Evolutionary conservation across 140 eudicot species (phyloP), one percentile per base, ranked within the genome.

Genomic region (Bidens hawaiensis): DNA sequence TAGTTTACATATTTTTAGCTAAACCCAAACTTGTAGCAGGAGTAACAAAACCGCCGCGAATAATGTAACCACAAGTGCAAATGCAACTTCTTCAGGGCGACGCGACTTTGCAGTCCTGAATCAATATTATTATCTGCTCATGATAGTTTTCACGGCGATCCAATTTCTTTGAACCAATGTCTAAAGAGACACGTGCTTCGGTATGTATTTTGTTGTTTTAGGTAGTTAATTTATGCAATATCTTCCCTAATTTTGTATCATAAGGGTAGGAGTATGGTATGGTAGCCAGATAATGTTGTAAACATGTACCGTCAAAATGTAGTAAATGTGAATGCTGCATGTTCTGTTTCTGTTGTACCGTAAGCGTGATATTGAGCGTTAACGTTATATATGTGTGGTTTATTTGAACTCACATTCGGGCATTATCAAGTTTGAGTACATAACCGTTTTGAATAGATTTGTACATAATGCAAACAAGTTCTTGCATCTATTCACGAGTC

Each of bases 21-120:
- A 26, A 48, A 43, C 36, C 62, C 49, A 9, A 15, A 26, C 21
- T 17, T 69, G 68, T 60, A 5, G 24, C 84, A 90, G 97, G 84
- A 55, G 80, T 73, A 86, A 86, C 67, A 79, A 59, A 72, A 54
- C 89, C 33, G 77, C 89, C 45, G 72, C 89, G 13, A 78, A 69
- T 19, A 86, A 81, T 9, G 71, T 71, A 41, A 82, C 76, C 0
- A 72, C 91, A 22, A 77, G 52, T n/a, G 70, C 87, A 53, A 69
- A 54, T 53, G 60, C 82, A 22, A 41, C 76, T 51, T 73, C 95
- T 13, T 58, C 82, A 11, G 81, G 77, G 15, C 81, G 46, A 56
- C 59, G 65, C 64, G 47, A 16, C 65, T 40, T 70, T 45, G 64
- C 61, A 12, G 27, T 49, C 9, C 68, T 64, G 27, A n/a, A 61